Base-by-base conservation (phyloP, 2,329 filamentous ascomycete species). In the Triangularia setosa region DNA sequence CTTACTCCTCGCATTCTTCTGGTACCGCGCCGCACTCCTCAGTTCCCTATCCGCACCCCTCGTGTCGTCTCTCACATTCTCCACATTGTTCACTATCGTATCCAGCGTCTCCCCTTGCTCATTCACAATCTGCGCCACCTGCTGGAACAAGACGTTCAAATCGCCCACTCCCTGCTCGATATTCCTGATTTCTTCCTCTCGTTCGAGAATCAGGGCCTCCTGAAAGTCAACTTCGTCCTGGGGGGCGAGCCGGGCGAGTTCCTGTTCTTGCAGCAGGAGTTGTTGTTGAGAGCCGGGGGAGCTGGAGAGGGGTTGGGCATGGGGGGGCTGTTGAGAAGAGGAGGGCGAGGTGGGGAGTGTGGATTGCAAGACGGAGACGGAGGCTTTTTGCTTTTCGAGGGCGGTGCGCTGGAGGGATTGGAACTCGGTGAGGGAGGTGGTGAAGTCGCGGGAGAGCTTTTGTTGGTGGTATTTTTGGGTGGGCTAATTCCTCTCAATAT, bases 211-310 rank as follows among this genome's bases (percentile, higher is more conserved):
- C 64, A 99, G 82, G 16, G 90, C 89, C 71, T 99, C 95, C 75
- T 99, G 95, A 80, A 97, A 99, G 75, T 99, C 94, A 53, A 99
- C 95, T 74, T 99, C 96, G 71, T 92, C 90, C 76, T 99, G 95
- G 27, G 92, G 86, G 1, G 93, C 95, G 8, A 98, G 83, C 63
- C 92, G 91, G 12, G 90, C 82, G 70, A 93, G 86, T 70, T 95
- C 88, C 72, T 94, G 86, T 70, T 90, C 84, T 73, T 90, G 88
- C 68, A 87, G 83, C 55, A 87, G 83, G 63, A 82, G 80, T 67
- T 87, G 84, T 57, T 77, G 78, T 24, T 64, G 60, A 5, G 12
- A 16, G 3, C 52, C 52, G 7, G 40, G 58, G 14, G 58, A 60
- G 18, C 28, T 28, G 24, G 60, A 62, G 18, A 57, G 30, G 21